These are phyloP conservation scores for Aspergillus luchuensis DNA, from an alignment of 2,329 filamentous ascomycete species.

Conservation along the genomic window DNA sequence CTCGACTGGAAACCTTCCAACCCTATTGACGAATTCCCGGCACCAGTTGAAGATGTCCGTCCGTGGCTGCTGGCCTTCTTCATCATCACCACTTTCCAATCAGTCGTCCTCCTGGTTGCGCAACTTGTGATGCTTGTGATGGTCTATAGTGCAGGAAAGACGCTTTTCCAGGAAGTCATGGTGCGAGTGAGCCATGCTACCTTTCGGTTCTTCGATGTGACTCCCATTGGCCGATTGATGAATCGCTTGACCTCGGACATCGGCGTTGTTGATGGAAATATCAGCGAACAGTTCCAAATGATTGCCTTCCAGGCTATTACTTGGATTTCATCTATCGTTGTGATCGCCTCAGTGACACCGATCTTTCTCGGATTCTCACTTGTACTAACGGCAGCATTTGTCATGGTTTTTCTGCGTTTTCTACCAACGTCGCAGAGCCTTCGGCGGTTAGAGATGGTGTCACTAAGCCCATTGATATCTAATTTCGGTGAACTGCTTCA, in stretches of 20 bases:
- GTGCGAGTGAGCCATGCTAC: constrained; percentile 73
- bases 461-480: constrained; percentile 82
- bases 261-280: constrained; percentile 83
- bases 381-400: constrained; percentile 66
- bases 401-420: constrained; percentile 74
- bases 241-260: constrained; percentile 90
- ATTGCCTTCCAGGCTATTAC: constrained; percentile 71
- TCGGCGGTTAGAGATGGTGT: constrained; percentile 84
- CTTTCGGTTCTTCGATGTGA: constrained; percentile 89
- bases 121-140: constrained; percentile 73
- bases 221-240: constrained; percentile 86
- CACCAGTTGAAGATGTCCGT: constrained; percentile 65
- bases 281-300: constrained; percentile 70
- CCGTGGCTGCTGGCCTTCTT: constrained; percentile 77
- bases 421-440: constrained; percentile 81
- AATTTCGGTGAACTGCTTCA: constrained; percentile 89
- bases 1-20: constrained; percentile 26
- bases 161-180: constrained; percentile 74
- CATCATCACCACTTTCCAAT: constrained; percentile 62
- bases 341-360: constrained; percentile 79
- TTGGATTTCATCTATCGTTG: constrained; percentile 71
- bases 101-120: constrained; percentile 61
- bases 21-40: constrained; percentile 57
- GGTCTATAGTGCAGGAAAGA: constrained; percentile 74
- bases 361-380: constrained; percentile 73